Conservation (phyloP, 2,329 filamentous ascomycete species). For the Fusarium sp. region DNA sequence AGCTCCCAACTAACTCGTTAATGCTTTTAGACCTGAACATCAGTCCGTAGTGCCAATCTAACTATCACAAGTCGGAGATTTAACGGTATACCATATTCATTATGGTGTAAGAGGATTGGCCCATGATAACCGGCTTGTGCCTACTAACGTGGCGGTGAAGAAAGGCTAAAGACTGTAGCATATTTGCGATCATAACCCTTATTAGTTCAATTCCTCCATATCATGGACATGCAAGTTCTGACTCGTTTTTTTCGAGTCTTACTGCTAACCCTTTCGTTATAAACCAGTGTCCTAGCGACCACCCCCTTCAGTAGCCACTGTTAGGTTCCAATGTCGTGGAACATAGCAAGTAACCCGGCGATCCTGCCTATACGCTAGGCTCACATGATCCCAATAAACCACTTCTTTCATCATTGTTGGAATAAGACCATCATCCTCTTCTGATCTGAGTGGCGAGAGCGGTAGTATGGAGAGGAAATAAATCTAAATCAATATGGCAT, state of each 20-base stretch:
- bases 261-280: background rate
- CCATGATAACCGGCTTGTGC: background rate
- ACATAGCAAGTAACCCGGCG: background rate
- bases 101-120: constrained; percentile 4
- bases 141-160: constrained; percentile 22
- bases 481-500: constrained; percentile 3
- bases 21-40: background rate
- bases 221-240: background rate
- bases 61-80: background rate
- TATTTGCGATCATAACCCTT: background rate
- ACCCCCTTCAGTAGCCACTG: background rate
- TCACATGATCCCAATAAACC: background rate
- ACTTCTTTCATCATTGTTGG: background rate
- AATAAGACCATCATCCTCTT: background rate
- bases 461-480: background rate
- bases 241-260: background rate
- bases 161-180: background rate
- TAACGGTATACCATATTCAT: background rate
- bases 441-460: background rate
- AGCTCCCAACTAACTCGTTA: background rate
- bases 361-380: background rate
- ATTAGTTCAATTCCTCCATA: background rate
- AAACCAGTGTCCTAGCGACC: background rate
- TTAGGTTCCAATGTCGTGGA: background rate
- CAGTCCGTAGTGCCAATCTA: background rate